Base-by-base conservation (phyloP, 177 flowering plant species). In the Tripterygium wilfordii region DNA sequence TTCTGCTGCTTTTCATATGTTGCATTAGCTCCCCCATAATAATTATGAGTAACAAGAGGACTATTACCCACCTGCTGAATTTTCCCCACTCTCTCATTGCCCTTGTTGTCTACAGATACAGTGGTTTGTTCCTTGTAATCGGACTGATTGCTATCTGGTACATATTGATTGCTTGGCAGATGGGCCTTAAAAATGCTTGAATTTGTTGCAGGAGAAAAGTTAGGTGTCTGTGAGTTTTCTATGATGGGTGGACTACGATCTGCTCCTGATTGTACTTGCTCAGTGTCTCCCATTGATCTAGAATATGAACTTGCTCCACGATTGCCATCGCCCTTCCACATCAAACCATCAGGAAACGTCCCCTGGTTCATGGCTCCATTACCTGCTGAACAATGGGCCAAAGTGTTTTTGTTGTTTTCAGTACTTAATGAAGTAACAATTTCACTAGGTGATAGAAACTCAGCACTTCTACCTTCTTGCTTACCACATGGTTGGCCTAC, bases 61-160 rank as follows among this genome's bases (percentile, higher is more conserved):
- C 40, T 36, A 53, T 53, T 60, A 38, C 51, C 49, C 23, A 49
- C 21, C 44, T 57, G 69, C 48, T 61, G 67, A 35, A 38, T 49
- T 13, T 45, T 49, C 3, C 63, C 64, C 24, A 38, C 9, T 36
- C 25, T 51, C 25, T 61, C 70, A 44, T 49, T 56, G 29, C 40
- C 72, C 56, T 58, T 56, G 40, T 38, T 49, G 31, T 42, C 48
- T 36, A 36, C 17, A 47, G 68, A 53, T 41, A 51, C 27, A 52
- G 58, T 58, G 48, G 52, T 42, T 28, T 36, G 61, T 43, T 61
- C 63, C 54, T 54, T 49, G 51, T 67, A 60, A 44, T 67, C 70
- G 56, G 53, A 42, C 8, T 42, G 61, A 49, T 58, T 51, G 45
- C n/a, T 56, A 41, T 53, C 48, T 10, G 40, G 36, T 32, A 55